Conservation (phyloP, 2,329 filamentous ascomycete species). For the Teratosphaeriaceae sp. region DNA sequence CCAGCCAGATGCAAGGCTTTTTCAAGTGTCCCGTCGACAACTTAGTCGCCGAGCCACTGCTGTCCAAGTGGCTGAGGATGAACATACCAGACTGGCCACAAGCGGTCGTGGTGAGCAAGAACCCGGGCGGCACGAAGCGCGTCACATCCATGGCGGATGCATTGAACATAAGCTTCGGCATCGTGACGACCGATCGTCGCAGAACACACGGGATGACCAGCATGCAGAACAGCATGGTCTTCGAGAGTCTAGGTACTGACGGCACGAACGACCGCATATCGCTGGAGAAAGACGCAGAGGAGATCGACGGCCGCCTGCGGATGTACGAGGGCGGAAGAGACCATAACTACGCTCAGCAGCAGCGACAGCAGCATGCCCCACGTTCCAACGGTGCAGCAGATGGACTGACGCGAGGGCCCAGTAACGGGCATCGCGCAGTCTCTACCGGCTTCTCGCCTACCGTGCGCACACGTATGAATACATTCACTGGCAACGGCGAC, state of each 20-base stretch:
- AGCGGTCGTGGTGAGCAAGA: slow-evolving; percentile 96
- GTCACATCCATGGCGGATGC: slow-evolving; percentile 95
- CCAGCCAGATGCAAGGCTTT: slow-evolving; percentile 96
- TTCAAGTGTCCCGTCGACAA: slow-evolving; percentile 98
- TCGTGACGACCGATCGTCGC: slow-evolving; percentile 77
- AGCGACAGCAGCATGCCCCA: slow-evolving; percentile 6
- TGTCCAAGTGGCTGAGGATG: slow-evolving; percentile 89
- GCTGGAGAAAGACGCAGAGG: slow-evolving; percentile 17
- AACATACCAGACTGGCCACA: slow-evolving; percentile 85
- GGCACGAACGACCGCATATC: slow-evolving; percentile 31
- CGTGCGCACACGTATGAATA: slow-evolving; percentile 18
- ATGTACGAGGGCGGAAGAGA: slow-evolving; percentile 5
- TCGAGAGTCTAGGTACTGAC: slow-evolving; percentile 41
- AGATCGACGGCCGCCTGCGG: slow-evolving; percentile 8
- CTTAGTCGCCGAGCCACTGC: slow-evolving; percentile 88
- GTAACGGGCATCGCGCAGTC: slow-evolving; percentile 12
- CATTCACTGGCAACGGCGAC: slow-evolving; percentile 9
- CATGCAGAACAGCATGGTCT: slow-evolving; percentile 74
- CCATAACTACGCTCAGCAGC: slow-evolving; percentile 22
- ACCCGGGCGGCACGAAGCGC: slow-evolving; percentile 92
- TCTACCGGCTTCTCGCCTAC: slow-evolving; percentile 14
- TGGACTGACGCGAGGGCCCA: slow-evolving; percentile 2
- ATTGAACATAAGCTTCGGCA: slow-evolving; percentile 93
- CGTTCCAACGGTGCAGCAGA: slow-evolving; percentile 11
- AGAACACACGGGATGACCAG: slow-evolving; percentile 45